phyloP scores from a whole-genome alignment of 805 yeast genomes.

The Geotrichum ghanense region DNA sequence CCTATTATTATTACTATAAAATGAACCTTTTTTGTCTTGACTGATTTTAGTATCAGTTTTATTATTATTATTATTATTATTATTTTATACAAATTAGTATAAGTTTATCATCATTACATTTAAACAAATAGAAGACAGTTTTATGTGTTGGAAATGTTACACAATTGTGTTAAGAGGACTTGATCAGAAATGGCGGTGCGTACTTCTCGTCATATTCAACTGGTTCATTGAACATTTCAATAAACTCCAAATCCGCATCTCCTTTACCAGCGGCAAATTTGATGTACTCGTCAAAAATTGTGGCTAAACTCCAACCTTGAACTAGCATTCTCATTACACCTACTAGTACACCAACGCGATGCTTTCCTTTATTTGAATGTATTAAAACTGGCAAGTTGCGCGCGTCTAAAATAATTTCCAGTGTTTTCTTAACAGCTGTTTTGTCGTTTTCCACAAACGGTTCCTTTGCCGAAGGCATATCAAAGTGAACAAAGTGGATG shows the following conservation, averaged over 20 bases:
- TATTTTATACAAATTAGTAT: too few relatives aligned
- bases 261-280: constrained; percentile 91
- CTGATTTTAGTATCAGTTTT: too few relatives aligned
- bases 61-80: too few relatives aligned
- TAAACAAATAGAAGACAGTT: too few relatives aligned
- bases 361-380: constrained; percentile 97
- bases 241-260: constrained; percentile 81
- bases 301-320: constrained; percentile 90
- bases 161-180: too few relatives aligned
- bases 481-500: constrained; percentile 46
- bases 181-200: constrained; percentile 59
- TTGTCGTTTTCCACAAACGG: constrained; percentile 54
- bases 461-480: constrained; percentile 65
- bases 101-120: too few relatives aligned
- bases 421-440: constrained; percentile 36
- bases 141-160: too few relatives aligned
- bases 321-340: constrained; percentile 76
- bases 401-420: constrained; percentile 24
- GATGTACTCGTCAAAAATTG: constrained; percentile 87
- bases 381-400: constrained; percentile 78
- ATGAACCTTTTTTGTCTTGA: too few relatives aligned
- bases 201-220: constrained; percentile 35
- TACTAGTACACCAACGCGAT: constrained; percentile 86
- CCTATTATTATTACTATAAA: too few relatives aligned
- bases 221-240: constrained; percentile 67